A percentile compares a stretch with the other conserved stretches of the same genome.
These are phyloP conservation scores for Hymenoscyphus scutula DNA, from an alignment of 2,329 filamentous ascomycete species.

Conservation along the genomic window DNA sequence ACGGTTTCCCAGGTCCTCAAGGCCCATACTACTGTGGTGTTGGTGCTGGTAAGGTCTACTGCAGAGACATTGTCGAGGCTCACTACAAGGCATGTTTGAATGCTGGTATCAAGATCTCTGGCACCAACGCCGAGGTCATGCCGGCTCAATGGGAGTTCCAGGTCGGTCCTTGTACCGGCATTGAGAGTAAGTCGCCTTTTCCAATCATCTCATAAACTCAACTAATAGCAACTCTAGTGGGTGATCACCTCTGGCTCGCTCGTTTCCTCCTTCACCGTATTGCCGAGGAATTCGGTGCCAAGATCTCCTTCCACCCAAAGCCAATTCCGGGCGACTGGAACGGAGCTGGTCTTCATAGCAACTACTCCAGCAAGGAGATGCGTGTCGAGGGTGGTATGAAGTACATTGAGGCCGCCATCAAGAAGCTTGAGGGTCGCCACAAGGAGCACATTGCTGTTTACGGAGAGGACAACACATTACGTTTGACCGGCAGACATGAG, in stretches of 20 bases:
- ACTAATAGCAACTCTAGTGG: conserved; percentile 55
- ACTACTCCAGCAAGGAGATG: conserved; percentile 90
- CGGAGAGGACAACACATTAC: conserved; percentile 91
- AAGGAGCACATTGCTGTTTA: conserved; percentile 88
- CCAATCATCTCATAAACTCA: conserved; percentile 6
- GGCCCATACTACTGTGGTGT: conserved; percentile 98
- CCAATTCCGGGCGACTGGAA: conserved; percentile 96
- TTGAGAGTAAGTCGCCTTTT: conserved; percentile 60
- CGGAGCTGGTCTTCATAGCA: conserved; percentile 87
- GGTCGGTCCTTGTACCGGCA: conserved; percentile 85
- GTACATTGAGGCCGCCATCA: conserved; percentile 81
- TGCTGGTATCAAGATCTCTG: conserved; percentile 88
- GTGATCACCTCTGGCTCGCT: conserved; percentile 94
- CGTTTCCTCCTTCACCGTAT: conserved; percentile 87
- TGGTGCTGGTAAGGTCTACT: conserved; percentile 93
- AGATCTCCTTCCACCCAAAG: conserved; percentile 95
- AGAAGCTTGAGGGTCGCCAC: conserved; percentile 78
- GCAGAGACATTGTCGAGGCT: conserved; percentile 95
- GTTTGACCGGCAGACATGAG: conserved; percentile 91
- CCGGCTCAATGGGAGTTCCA: conserved; percentile 98
- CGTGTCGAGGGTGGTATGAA: conserved; percentile 92
- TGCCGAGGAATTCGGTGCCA: conserved; percentile 93
- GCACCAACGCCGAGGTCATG: conserved; percentile 99
- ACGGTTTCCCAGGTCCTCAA: conserved; percentile 77
- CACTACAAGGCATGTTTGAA: conserved; percentile 87